A percentile compares a stretch with the other conserved stretches of the same genome.
These are phyloP conservation scores for Monascus purpureus DNA, from an alignment of 495 filamentous ascomycete genomes.

Conservation along the genomic window DNA sequence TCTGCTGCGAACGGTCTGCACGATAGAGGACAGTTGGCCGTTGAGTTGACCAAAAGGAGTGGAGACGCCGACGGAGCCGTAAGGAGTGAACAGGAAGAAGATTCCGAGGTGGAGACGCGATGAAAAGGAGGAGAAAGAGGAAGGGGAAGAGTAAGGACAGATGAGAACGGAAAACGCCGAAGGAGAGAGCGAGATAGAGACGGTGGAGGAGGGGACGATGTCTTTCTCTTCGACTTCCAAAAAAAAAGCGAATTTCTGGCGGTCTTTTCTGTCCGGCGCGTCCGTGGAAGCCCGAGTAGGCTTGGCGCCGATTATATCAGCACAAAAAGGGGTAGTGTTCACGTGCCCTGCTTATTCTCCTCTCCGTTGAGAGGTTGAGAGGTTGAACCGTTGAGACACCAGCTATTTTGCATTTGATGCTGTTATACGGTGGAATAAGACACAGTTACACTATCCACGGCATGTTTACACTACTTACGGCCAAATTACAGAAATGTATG, in stretches of 20 bases:
- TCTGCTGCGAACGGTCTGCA: not conserved
- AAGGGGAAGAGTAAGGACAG: conserved; percentile 9
- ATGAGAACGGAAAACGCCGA: conserved; percentile 3
- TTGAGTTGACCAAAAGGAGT: not conserved
- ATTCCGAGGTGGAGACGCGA: conserved; percentile 3
- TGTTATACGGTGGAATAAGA: too few species aligned
- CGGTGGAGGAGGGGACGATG: not conserved
- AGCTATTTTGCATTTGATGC: too few species aligned
- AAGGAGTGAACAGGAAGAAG: not conserved
- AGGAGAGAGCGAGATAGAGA: not conserved
- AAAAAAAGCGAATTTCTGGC: conserved; percentile 4
- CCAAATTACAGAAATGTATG: too few species aligned
- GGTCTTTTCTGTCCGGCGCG: conserved; percentile 16
- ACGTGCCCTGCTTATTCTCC: too few species aligned
- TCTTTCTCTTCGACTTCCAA: too few species aligned
- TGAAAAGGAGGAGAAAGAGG: conserved; percentile 13
- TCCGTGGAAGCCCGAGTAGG: conserved; percentile 17
- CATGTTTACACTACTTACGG: too few species aligned
- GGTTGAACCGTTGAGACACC: too few species aligned
- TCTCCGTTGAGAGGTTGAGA: too few species aligned
- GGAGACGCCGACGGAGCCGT: not conserved
- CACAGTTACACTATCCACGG: too few species aligned
- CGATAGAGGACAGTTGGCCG: too few species aligned
- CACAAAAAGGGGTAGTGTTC: conserved; percentile 21
- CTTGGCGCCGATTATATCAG: conserved; percentile 10